Base-by-base conservation (phyloP, 768 basidiomycete species). In the Tremella yokohamensis region DNA sequence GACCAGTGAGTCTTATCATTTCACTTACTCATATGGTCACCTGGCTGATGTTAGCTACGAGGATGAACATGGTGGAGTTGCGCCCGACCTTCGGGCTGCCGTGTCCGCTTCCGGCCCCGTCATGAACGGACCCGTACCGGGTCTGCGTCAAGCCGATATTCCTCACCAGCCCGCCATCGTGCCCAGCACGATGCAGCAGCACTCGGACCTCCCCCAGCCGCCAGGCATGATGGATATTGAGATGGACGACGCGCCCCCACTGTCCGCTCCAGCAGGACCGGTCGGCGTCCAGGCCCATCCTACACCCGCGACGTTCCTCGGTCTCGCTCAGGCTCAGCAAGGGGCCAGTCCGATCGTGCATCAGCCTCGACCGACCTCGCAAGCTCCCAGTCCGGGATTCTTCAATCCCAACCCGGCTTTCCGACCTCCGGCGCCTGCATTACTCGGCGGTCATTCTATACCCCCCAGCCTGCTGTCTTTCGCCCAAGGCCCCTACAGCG, bases 161-260 rank as follows among this genome's bases (percentile, higher is more conserved):
- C 8, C 37, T 38, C 19, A 18, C 51, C 22, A n/a, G 8, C 42
- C 42, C 22, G n/a, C n/a, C n/a, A 22, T 18, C 22, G 42, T 45
- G 6, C 42, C 42, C 22, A 22, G n/a, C 22, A 22, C 22, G n/a
- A 22, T n/a, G n/a, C n/a, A n/a, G n/a, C 49, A 37, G 12, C 60
- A 55, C 51, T 45, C 53, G 49, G 19, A 16, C 25, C 13, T 49
- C 1, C 73, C 73, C 3, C 62, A 63, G 2, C 72, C 75, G 24
- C 75, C 75, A 8, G 75, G 73, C 8, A 72, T 76, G 71, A 74
- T 76, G 73, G 75, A 76, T 51, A 73, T 76, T 40, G 75, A 76
- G 49, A 76, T 76, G 75, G 69, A 73, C 12, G 72, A 70, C 20
- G 51, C 66, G 9, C 8, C 62, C 1, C 19, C 58, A 15, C 54